A percentile compares a stretch with the other conserved stretches of the same genome.
These are phyloP conservation scores for Trichoderma erinaceum DNA, from an alignment of 495 filamentous ascomycete genomes.

Conservation along the genomic window DNA sequence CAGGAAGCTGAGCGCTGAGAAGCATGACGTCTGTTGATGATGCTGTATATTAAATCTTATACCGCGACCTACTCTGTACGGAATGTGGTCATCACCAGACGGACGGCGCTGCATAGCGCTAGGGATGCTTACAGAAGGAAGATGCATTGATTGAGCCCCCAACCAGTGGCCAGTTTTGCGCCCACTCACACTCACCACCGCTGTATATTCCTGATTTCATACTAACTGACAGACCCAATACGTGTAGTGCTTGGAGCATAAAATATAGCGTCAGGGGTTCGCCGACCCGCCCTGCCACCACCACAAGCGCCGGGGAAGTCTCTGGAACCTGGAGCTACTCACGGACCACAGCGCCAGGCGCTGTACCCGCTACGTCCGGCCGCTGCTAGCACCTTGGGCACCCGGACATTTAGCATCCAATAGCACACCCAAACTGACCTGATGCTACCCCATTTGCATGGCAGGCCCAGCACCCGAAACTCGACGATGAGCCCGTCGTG, in stretches of 20 bases:
- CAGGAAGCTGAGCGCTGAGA: too few species aligned
- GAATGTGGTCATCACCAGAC: too few species aligned
- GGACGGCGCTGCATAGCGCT: too few species aligned
- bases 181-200: neutral
- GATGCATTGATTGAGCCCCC: neutral
- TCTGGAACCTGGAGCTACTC: neutral
- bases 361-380: neutral
- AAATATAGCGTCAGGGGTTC: neutral
- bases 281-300: neutral
- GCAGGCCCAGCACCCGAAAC: slow-evolving; percentile 4
- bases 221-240: neutral
- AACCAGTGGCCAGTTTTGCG: neutral
- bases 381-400: too few species aligned
- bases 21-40: too few species aligned
- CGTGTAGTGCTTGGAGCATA: neutral
- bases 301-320: neutral
- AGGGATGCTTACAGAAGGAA: too few species aligned
- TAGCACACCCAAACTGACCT: neutral
- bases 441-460: slow-evolving; percentile 9
- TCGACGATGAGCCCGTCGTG: slow-evolving; percentile 8
- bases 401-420: neutral
- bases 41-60: too few species aligned
- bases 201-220: neutral
- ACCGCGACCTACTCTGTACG: too few species aligned
- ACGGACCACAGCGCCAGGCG: neutral